Evolutionary conservation across 129 eudicot species (phyloP).

Genomic region (Oenanthe sinensis): DNA sequence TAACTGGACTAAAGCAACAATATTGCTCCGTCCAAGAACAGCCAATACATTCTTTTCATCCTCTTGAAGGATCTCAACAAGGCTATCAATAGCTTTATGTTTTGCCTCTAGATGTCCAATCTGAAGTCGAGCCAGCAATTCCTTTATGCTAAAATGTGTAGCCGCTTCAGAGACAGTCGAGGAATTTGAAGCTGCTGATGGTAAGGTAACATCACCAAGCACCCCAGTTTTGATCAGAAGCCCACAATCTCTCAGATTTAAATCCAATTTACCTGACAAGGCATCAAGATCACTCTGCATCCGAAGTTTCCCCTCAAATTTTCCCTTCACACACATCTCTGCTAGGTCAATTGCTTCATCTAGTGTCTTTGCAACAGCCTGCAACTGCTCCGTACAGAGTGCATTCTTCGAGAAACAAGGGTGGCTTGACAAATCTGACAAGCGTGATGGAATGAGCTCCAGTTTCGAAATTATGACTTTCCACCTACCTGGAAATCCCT

Average conservation of each 20-base stretch:
- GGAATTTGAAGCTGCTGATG: conserved; percentile 15
- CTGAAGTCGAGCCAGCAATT: conserved; percentile 84
- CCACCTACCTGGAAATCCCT: conserved; percentile 78
- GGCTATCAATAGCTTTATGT: conserved; percentile 73
- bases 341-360: conserved; percentile 56
- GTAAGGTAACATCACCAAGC: conserved; percentile 63
- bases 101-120: conserved; percentile 95
- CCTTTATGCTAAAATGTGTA: conserved; percentile 40
- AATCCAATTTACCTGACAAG: conserved; percentile 59
- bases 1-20: conserved; percentile 68
- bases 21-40: conserved; percentile 69
- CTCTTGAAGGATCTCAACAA: conserved; percentile 77
- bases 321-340: conserved; percentile 56
- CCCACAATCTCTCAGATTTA: conserved; percentile 81
- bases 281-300: conserved; percentile 95
- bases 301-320: conserved; percentile 78
- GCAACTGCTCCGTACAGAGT: conserved; percentile 81
- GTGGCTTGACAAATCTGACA: conserved; percentile 82
- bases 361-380: conserved; percentile 62
- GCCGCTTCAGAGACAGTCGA: conserved; percentile 37
- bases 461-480: conserved; percentile 66
- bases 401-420: conserved; percentile 83
- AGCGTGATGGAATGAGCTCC: conserved; percentile 71
- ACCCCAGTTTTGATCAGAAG: conserved; percentile 87
- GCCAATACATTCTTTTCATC: conserved; percentile 76